Base-by-base conservation (phyloP, 306 rosid species). In the Quillaja saponaria region DNA sequence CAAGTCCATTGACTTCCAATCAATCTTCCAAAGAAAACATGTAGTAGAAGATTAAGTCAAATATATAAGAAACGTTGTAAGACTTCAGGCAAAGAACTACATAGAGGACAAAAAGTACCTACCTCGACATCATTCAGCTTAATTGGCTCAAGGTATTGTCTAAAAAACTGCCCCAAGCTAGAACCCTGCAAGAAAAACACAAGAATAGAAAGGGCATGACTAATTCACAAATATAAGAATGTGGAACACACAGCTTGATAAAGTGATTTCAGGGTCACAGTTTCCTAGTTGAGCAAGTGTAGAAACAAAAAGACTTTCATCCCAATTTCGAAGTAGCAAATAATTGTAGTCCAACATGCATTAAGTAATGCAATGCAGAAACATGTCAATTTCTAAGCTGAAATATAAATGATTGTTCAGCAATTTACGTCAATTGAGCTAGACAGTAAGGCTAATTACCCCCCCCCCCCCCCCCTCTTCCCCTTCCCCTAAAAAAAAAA, bases 131-230 rank as follows among this genome's bases (percentile, higher is more conserved):
- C 96, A 35, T 92, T 92, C 74, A 92, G 77, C 80, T 84, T 92
- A 66, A 92, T 92, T 75, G 95, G 96, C 80, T 82, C 90, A 65
- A 92, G 98, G 71, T 88, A 92, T 61, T 88, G 90, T 71, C 74
- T 80, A 69, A 77, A 92, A 79, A 84, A 92, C 68, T 84, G 98
- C 53, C 96, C 98, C 81, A 88, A 45, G 76, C 98, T 92, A 52
- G 98, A 92, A 75, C 98, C 98, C 98, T 88, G 76, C 61, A 61
- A 54, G 52, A 73, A 53, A 64, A 72, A 41, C 34, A 51, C 72
- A 69, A 59, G 54, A 25, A 56, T 66, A 46, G 55, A 14, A 56
- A 48, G 61, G 17, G 39, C 65, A 50, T 33, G 10, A 78, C 17
- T 67, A 49, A 34, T n/a, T n/a, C 42, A 18, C 58, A 61, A 13